Evolutionary conservation across 2,329 filamentous ascomycete genomes (phyloP).

Genomic region (Dactylellina sp.): DNA sequence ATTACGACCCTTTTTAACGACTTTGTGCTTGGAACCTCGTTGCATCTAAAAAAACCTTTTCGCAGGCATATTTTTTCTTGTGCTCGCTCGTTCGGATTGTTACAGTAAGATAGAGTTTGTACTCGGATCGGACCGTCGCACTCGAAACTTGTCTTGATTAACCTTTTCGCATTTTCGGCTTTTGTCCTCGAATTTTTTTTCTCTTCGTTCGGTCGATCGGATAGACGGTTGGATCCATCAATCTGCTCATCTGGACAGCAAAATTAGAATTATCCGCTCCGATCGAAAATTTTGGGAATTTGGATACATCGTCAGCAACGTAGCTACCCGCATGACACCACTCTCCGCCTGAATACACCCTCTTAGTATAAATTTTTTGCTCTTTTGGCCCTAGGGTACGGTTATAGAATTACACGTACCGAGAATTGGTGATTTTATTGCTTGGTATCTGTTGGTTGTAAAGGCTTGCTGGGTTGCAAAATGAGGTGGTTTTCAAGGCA

Average conservation of each 20-base stretch:
- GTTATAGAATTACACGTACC: conserved; percentile 1
- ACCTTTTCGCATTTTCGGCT: not conserved
- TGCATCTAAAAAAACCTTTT: not conserved
- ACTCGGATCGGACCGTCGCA: conserved; percentile 22
- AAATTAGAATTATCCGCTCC: conserved; percentile 11
- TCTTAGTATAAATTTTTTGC: not conserved
- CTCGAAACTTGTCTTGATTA: not conserved
- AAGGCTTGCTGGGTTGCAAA: conserved; percentile 14
- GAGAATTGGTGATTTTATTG: not conserved
- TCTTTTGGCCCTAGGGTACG: not conserved
- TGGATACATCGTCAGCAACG: not conserved
- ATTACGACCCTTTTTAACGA: conserved; percentile 27
- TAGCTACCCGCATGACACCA: not conserved
- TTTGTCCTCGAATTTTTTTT: conserved; percentile 5
- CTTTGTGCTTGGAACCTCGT: not conserved
- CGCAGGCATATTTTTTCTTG: not conserved
- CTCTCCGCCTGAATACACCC: not conserved
- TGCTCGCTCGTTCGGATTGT: not conserved
- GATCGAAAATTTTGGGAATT: conserved; percentile 6
- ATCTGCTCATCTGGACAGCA: not conserved
- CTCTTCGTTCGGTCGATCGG: conserved; percentile 4
- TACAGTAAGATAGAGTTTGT: conserved; percentile 5
- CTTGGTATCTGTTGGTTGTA: conserved; percentile 20
- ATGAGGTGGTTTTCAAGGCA: conserved; percentile 44
- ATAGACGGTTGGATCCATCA: conserved; percentile 1